phyloP scores from a whole-genome alignment of 208 protist genomes.

The Crithidia expoeki region DNA sequence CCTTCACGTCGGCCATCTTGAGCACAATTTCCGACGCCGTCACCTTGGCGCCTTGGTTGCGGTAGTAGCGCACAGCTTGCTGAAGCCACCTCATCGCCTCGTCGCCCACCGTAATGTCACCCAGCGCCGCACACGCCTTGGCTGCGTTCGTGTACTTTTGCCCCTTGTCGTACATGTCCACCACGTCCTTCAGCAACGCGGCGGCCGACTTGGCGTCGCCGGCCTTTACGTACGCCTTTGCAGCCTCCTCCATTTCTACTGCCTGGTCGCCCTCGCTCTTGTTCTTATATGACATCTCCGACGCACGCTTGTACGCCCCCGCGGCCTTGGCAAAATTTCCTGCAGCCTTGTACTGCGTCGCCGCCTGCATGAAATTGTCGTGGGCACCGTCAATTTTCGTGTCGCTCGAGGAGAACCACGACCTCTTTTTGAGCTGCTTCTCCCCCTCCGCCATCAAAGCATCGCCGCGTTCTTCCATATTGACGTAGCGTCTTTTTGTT shows the following conservation, averaged over 20 bases:
- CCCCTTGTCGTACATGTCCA: conserved; percentile 67
- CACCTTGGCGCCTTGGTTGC: conserved; percentile 68
- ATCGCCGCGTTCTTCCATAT: conserved; percentile 75
- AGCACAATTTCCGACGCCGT: conserved; percentile 66
- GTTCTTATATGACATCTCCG: conserved; percentile 69
- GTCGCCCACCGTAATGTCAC: conserved; percentile 59
- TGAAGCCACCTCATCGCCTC: conserved; percentile 76
- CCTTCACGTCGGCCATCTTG: conserved; percentile 82
- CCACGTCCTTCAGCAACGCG: conserved; percentile 41
- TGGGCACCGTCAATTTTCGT: conserved; percentile 73
- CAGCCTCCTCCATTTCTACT: conserved; percentile 76
- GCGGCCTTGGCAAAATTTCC: conserved; percentile 76
- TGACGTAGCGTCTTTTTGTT: conserved; percentile 13
- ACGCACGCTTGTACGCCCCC: conserved; percentile 67
- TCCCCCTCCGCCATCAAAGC: conserved; percentile 75
- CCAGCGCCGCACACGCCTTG: conserved; percentile 67
- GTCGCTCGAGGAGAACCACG: conserved; percentile 58
- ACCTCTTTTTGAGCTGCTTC: conserved; percentile 74
- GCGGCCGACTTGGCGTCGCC: conserved; percentile 44
- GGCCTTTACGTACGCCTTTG: conserved; percentile 58
- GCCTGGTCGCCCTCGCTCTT: conserved; percentile 69
- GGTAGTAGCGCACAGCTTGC: conserved; percentile 69
- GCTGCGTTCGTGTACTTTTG: conserved; percentile 71
- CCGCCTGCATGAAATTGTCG: conserved; percentile 79
- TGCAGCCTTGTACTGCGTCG: conserved; percentile 82